These are phyloP conservation scores for Xylaria sp. DNA, from an alignment of 2,329 filamentous ascomycete genomes.

Conservation along the genomic window DNA sequence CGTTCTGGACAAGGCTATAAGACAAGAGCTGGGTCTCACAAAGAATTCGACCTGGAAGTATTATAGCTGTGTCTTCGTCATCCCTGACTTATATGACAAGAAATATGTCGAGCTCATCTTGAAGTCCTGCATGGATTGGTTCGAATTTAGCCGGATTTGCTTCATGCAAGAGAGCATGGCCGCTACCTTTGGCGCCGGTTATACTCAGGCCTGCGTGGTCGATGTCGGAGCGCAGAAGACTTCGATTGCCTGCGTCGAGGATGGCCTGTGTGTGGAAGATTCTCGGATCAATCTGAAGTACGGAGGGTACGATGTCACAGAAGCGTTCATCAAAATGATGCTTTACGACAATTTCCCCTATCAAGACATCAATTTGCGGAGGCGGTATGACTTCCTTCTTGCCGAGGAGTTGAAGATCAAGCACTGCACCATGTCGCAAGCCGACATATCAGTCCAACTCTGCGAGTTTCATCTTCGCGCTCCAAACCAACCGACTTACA, in stretches of 20 bases:
- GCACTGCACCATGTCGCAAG: constrained; percentile 85
- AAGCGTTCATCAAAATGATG: constrained; percentile 97
- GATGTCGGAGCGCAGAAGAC: constrained; percentile 97
- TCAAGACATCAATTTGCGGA: constrained; percentile 82
- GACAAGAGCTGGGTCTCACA: constrained; percentile 72
- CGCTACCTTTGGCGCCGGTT: constrained; percentile 90
- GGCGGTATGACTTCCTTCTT: constrained; percentile 85
- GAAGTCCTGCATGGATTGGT: constrained; percentile 80
- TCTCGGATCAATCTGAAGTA: constrained; percentile 94
- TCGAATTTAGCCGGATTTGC: constrained; percentile 82
- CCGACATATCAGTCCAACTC: constrained; percentile 80
- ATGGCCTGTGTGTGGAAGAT: constrained; percentile 90
- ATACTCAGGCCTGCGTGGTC: constrained; percentile 89
- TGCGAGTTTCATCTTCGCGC: constrained; percentile 88
- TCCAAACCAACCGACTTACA: constrained; percentile 80
- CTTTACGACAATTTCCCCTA: constrained; percentile 95
- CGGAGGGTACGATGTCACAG: constrained; percentile 86
- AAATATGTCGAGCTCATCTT: constrained; percentile 80
- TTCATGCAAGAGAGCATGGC: constrained; percentile 96
- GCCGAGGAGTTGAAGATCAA: constrained; percentile 95
- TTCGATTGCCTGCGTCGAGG: constrained; percentile 92
- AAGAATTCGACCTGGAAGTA: constrained; percentile 77
- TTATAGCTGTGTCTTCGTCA: constrained; percentile 95
- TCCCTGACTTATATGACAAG: constrained; percentile 95
- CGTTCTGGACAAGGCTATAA: constrained; percentile 80